These are phyloP conservation scores for Fusarium nanum DNA, from an alignment of 2,329 filamentous ascomycete genomes.

Conservation along the genomic window DNA sequence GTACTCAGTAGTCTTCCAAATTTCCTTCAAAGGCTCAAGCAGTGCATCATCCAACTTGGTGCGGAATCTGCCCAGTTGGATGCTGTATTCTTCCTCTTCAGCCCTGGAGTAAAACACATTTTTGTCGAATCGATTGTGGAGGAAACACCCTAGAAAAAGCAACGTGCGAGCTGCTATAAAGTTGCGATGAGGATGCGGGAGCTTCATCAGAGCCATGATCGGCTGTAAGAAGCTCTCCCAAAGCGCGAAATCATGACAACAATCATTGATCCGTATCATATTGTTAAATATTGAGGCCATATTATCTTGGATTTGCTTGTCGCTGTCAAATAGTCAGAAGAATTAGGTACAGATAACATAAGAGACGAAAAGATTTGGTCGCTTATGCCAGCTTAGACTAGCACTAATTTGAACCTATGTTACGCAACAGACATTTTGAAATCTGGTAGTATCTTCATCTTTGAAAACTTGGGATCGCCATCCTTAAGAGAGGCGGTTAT, in stretches of 20 bases:
- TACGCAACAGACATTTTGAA: background rate
- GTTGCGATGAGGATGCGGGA: background rate
- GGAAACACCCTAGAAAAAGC: background rate
- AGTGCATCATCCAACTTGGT: background rate
- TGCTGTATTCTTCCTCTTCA: rapidly evolving
- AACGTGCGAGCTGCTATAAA: background rate
- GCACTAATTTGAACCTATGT: background rate
- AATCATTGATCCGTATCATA: background rate
- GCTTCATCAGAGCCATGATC: background rate
- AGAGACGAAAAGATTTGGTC: background rate
- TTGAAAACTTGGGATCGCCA: too few species aligned
- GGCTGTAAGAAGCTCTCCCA: background rate
- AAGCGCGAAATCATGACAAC: too few species aligned
- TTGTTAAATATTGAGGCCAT: background rate
- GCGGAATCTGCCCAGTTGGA: rapidly evolving
- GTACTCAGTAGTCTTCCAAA: too few species aligned
- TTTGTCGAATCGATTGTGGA: background rate
- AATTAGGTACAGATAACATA: rapidly evolving
- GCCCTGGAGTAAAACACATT: rapidly evolving
- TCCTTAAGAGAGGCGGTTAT: background rate
- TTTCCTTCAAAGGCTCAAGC: background rate
- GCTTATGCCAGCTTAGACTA: background rate
- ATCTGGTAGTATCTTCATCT: too few species aligned
- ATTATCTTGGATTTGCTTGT: background rate
- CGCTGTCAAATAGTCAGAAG: background rate